Conservation (phyloP, 768 basidiomycete species). For the Suillus subaureus region DNA sequence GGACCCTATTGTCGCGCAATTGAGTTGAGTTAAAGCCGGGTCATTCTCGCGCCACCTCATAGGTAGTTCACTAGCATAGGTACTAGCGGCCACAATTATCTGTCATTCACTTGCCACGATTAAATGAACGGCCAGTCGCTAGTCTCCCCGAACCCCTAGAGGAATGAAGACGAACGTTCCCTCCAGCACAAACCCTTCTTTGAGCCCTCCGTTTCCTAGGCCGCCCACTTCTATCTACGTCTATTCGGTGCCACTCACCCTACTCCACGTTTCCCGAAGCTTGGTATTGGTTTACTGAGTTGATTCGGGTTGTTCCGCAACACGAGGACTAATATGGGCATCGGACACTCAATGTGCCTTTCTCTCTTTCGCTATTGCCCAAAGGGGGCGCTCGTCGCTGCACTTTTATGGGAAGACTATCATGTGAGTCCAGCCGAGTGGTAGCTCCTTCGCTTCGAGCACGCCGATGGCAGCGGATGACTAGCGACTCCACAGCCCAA, state of each 20-base stretch:
- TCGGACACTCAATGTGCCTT: background rate
- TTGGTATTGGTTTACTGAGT: conserved; percentile 21
- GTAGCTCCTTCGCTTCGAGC: background rate
- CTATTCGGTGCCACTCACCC: conserved; percentile 25
- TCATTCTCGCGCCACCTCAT: background rate
- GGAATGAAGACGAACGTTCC: background rate
- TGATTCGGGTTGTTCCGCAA: conserved; percentile 24
- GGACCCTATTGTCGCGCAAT: background rate
- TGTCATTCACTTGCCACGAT: background rate
- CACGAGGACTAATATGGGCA: background rate
- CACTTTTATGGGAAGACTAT: background rate
- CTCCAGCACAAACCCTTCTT: background rate
- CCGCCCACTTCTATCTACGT: conserved; percentile 17
- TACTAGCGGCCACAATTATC: conserved; percentile 1
- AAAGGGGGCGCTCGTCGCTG: background rate
- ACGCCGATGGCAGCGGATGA: background rate
- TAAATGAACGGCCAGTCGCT: background rate
- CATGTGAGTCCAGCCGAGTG: background rate
- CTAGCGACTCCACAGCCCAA: background rate
- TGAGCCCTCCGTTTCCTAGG: background rate
- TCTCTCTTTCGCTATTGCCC: background rate
- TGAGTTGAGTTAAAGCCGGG: background rate
- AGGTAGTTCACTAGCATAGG: background rate
- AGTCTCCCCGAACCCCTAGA: background rate
- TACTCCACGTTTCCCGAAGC: conserved; percentile 36